Conservation (phyloP, 805 yeast species). For the Aciculoconidium aculeatum region DNA sequence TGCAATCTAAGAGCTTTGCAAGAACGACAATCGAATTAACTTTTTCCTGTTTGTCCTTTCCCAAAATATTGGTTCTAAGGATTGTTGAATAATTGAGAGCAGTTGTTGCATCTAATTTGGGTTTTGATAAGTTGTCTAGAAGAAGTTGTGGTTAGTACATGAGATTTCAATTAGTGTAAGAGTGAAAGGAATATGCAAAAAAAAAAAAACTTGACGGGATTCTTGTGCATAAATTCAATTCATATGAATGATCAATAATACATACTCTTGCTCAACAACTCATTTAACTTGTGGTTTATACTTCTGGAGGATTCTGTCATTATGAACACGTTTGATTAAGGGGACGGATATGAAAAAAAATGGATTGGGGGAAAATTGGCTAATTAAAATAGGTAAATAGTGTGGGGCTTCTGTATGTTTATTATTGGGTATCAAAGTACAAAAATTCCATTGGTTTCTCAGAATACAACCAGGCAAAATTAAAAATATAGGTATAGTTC, state of each 20-base stretch:
- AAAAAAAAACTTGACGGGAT: too few relatives aligned
- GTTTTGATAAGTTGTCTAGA: constrained; percentile 19
- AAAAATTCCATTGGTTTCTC: too few relatives aligned
- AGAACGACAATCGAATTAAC: constrained; percentile 49
- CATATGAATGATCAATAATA: constrained; percentile 7
- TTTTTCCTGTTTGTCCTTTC: constrained; percentile 44
- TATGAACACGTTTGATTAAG: constrained; percentile 5
- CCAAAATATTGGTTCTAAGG: constrained; percentile 38
- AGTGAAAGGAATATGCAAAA: too few relatives aligned
- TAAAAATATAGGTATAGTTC: too few relatives aligned
- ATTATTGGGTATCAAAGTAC: too few relatives aligned
- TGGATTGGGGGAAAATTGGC: background rate
- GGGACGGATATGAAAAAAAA: background rate
- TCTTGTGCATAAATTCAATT: too few relatives aligned
- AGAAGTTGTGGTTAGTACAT: constrained; percentile 11
- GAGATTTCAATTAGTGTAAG: too few relatives aligned
- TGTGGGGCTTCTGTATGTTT: too few relatives aligned
- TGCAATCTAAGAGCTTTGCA: constrained; percentile 45
- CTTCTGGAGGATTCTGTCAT: constrained; percentile 38
- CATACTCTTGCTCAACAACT: constrained; percentile 33
- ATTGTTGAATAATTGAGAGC: constrained; percentile 31
- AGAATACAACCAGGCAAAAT: too few relatives aligned
- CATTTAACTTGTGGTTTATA: constrained; percentile 40
- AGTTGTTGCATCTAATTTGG: constrained; percentile 26
- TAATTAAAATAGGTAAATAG: background rate